Evolutionary conservation across 148 eudicot genomes (phyloP), one percentile per base, ranked within the genome.

Genomic region (Camellia lanceoleosa): DNA sequence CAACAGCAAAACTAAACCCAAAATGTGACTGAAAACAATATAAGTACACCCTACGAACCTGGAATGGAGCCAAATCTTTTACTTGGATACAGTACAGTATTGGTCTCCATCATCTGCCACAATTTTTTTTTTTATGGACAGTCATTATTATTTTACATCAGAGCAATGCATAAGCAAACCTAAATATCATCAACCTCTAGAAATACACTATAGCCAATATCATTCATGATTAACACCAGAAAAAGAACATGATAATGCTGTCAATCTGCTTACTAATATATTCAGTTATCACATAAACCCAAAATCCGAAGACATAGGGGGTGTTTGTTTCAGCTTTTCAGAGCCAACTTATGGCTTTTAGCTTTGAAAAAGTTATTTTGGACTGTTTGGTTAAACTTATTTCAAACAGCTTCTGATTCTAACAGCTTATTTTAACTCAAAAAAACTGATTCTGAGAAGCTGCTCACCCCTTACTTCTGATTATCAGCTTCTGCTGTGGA

Each of bases 51-150:
- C 7, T 69, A 81, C 84, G 59, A 72, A 96, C 99, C 99, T 84
- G 97, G 97, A 79, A 96, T 87, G 73, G 86, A 55, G 8, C 99
- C 99, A 80, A 92, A 16, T 78, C 85, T 83, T 80, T 88, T 95
- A 10, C 23, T 59, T 14, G 87, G 85, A 75, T 85, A 78, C 63
- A 93, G 68, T 38, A 83, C 80, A 49, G 86, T 68, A 13, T 80
- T 76, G 7, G 80, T 63, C 58, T 85, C 79, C 59, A 23, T 72
- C 98, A 96, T 93, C 99, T 96, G 91, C 86, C 82, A 82, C 49
- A 76, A 19, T 47, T 13, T 79, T 63, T 30, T 30, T 71, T 59
- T 78, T 13, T 41, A 42, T 49, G 18, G n/a, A 9, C 62, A 70
- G 68, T 3, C 47, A 59, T 41, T 70, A 62, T 4, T 10, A n/a